A percentile compares a stretch with the other conserved stretches of the same genome.
Conservation (phyloP, 2,329 filamentous ascomycete species). For the Fusarium abutilonis region DNA sequence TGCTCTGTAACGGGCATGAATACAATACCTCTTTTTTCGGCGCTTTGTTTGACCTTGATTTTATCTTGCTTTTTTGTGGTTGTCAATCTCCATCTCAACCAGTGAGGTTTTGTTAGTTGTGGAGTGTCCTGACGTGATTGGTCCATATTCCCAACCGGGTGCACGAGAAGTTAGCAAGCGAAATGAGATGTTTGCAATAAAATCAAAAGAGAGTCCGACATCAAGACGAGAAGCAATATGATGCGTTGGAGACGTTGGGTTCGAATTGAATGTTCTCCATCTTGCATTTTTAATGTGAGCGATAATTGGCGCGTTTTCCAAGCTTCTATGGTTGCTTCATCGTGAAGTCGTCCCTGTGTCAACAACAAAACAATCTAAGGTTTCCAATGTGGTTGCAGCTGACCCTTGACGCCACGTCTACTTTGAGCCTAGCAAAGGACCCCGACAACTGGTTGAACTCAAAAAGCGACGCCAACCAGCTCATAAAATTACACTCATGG, state of each 20-base stretch:
- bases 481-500: not conserved
- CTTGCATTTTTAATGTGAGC: not conserved
- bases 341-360: not conserved
- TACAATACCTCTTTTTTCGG: conserved; percentile 42
- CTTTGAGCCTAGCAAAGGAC: not conserved
- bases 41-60: conserved; percentile 23
- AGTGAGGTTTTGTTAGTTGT: conserved; percentile 12
- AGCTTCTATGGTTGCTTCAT: no score
- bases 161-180: conserved; percentile 19
- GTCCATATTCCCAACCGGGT: conserved; percentile 25
- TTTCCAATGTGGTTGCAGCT: conserved; percentile 4
- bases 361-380: not conserved
- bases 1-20: conserved; percentile 40
- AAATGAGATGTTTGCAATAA: conserved; percentile 18
- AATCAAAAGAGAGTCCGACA: not conserved
- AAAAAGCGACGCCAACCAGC: not conserved
- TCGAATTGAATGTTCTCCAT: not conserved
- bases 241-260: not conserved
- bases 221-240: not conserved
- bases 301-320: not conserved
- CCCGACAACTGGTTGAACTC: not conserved
- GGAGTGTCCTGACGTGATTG: conserved; percentile 15
- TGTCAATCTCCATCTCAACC: not conserved
- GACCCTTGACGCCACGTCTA: conserved; percentile 22
- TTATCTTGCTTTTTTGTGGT: not conserved